Conservation (phyloP, 768 basidiomycete species). For the Auriscalpium vulgare region DNA sequence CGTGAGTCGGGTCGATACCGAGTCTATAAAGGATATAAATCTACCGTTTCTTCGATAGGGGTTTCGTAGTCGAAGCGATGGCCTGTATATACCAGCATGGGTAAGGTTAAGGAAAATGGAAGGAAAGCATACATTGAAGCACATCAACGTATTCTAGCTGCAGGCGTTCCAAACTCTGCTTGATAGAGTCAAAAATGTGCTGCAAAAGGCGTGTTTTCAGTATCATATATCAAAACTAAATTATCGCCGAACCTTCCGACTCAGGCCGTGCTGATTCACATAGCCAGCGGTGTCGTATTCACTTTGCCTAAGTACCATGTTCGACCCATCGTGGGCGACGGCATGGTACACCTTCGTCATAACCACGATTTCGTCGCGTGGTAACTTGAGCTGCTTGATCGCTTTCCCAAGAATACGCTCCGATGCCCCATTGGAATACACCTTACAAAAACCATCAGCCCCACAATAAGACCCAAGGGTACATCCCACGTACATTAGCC, state of each 20-base stretch:
- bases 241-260: slow-evolving; percentile 29
- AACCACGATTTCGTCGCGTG: slow-evolving; percentile 41
- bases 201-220: slow-evolving; percentile 1
- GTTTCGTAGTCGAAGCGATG: slow-evolving; percentile 36
- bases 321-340: background rate
- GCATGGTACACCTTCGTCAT: slow-evolving; percentile 35
- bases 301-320: background rate
- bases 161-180: slow-evolving; percentile 50
- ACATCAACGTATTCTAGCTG: slow-evolving; percentile 70
- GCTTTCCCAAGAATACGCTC: slow-evolving; percentile 41
- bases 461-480: background rate
- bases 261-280: slow-evolving; percentile 30
- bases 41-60: slow-evolving; percentile 31
- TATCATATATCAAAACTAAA: background rate
- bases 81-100: slow-evolving; percentile 13
- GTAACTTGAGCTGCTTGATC: slow-evolving; percentile 36
- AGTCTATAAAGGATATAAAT: background rate
- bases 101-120: background rate
- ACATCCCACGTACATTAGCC: slow-evolving; percentile 19
- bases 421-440: slow-evolving; percentile 33
- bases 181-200: slow-evolving; percentile 55
- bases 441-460: slow-evolving; percentile 8
- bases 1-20: background rate
- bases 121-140: slow-evolving; percentile 42
- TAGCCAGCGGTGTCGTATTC: slow-evolving; percentile 19